A percentile compares a stretch with the other conserved stretches of the same genome.
Conservation (phyloP, 768 basidiomycete species). For the Russula vinacea region DNA sequence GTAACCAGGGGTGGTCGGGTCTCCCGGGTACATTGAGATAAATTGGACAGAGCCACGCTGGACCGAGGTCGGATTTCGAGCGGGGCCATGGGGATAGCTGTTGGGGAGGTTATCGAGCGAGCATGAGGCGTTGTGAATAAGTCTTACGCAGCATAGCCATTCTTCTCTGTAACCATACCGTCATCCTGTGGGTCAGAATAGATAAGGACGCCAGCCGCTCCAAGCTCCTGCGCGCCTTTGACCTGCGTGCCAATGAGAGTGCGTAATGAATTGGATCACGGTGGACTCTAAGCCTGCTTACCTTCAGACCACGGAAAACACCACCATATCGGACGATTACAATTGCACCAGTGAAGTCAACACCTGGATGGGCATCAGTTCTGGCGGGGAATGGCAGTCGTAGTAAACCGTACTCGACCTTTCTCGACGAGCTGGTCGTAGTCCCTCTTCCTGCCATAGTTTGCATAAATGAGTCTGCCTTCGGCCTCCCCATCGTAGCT, state of each 20-base stretch:
- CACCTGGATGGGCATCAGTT: constrained; percentile 42
- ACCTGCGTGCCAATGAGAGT: constrained; percentile 44
- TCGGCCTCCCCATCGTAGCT: constrained; percentile 72
- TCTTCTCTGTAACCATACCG: constrained; percentile 68
- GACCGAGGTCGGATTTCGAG: constrained; percentile 78
- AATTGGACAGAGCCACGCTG: constrained; percentile 83
- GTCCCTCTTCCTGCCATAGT: constrained; percentile 75
- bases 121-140: neutral
- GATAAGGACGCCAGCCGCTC: constrained; percentile 74
- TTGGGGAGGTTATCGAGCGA: constrained; percentile 3
- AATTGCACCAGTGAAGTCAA: constrained; percentile 73
- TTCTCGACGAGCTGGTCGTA: constrained; percentile 60
- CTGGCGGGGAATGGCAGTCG: neutral
- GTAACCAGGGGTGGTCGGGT: constrained; percentile 83
- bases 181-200: constrained; percentile 87
- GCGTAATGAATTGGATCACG: neutral
- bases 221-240: constrained; percentile 78
- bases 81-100: constrained; percentile 81
- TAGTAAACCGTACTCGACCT: constrained; percentile 36
- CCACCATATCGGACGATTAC: constrained; percentile 74
- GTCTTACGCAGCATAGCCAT: constrained; percentile 62
- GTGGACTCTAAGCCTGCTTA: constrained; percentile 33
- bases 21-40: constrained; percentile 57
- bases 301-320: constrained; percentile 84
- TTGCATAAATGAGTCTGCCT: constrained; percentile 71